These are phyloP conservation scores for sorghum (Sorghum bicolor) DNA, from an alignment of 176 grass and related monocot genomes.

Conservation along the genomic window DNA sequence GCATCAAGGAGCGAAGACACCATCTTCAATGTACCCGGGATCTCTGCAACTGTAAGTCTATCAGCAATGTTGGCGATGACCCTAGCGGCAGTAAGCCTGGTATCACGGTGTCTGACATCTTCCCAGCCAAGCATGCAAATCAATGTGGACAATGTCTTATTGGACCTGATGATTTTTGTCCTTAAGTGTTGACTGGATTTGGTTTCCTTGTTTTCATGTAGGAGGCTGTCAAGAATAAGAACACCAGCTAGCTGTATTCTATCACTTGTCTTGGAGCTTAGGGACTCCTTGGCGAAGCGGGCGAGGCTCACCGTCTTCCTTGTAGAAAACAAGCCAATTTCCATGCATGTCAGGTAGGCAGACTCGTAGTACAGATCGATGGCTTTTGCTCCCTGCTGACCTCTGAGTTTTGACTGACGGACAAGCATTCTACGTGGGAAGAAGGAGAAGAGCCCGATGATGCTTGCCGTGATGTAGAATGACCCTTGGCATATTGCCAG, in stretches of 20 bases:
- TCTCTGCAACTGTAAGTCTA: neutral
- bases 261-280: neutral
- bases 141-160: neutral
- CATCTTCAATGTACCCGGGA: neutral
- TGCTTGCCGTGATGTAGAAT: neutral
- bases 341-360: neutral
- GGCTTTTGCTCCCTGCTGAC: neutral
- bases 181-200: neutral
- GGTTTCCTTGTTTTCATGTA: neutral
- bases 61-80: neutral
- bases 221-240: neutral
- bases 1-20: neutral
- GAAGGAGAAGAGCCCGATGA: neutral
- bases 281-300: neutral
- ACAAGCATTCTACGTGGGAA: neutral
- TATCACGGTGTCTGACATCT: neutral
- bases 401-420: neutral
- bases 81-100: neutral
- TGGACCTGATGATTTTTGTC: neutral
- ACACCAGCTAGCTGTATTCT: neutral
- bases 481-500: slow-evolving; percentile 6
- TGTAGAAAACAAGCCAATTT: neutral
- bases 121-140: neutral
- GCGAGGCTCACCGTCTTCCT: neutral
- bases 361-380: neutral